These are phyloP conservation scores for Astrephomene gubernaculifera DNA, from an alignment of 139 green algal genomes.

Conservation along the genomic window DNA sequence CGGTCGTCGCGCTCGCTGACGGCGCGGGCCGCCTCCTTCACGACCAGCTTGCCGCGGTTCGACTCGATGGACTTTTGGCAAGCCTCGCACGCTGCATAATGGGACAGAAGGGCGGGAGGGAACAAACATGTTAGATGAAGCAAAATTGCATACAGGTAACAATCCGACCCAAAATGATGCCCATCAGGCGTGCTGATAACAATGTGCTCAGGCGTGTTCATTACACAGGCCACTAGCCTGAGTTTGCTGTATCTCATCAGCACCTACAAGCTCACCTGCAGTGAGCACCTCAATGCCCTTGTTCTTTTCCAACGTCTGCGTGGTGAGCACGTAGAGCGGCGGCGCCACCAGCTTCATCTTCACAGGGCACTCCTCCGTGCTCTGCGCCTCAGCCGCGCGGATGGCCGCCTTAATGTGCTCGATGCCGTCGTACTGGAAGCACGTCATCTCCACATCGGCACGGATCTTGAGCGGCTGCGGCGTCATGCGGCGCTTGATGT, in stretches of 20 bases:
- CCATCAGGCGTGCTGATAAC: no score
- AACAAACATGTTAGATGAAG: no score
- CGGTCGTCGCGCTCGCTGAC: constrained; percentile 95
- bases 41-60: constrained; percentile 88
- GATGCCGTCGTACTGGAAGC: constrained; percentile 97
- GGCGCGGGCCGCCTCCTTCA: constrained; percentile 94
- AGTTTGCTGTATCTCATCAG: no score
- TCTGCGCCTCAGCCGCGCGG: constrained; percentile 55
- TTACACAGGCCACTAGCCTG: no score
- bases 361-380: constrained; percentile 86
- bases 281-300: constrained; percentile 57
- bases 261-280: constrained; percentile 7
- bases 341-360: constrained; percentile 98
- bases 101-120: no score
- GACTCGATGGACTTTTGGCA: constrained; percentile 82
- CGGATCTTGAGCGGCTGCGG: constrained; percentile 99
- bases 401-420: constrained; percentile 97
- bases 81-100: constrained; percentile 72
- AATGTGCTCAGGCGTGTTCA: no score
- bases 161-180: no score
- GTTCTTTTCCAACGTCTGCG: constrained; percentile 94
- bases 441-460: constrained; percentile 98
- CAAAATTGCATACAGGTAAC: no score
- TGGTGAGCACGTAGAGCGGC: constrained; percentile 99
- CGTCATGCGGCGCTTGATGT: constrained; percentile 97